Conservation (phyloP, 495 filamentous ascomycete species). For the Tuber microsphaerosporum region DNA sequence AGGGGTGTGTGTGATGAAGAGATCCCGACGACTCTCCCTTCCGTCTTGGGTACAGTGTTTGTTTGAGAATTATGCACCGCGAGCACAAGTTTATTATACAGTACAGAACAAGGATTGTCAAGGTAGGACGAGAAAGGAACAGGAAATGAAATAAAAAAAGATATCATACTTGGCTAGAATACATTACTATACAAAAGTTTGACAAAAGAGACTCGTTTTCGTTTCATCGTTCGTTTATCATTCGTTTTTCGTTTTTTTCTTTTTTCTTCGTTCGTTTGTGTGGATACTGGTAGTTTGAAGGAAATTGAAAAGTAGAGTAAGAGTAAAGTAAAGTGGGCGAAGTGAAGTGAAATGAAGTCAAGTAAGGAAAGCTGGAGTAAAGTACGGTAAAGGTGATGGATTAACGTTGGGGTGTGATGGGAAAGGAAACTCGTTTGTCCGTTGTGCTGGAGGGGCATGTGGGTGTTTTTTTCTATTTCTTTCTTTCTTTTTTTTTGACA, state of each 20-base stretch:
- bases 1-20: too few relatives aligned
- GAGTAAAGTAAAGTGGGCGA: neutral
- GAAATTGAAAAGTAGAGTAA: neutral
- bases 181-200: neutral
- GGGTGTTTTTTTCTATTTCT: neutral
- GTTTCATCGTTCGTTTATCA: neutral
- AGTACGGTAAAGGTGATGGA: neutral
- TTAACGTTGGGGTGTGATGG: neutral
- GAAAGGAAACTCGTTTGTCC: neutral
- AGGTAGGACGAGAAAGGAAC: neutral
- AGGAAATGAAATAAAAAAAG: neutral
- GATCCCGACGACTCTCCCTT: neutral
- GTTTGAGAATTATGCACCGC: neutral
- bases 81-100: neutral
- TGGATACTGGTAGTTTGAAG: neutral
- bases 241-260: neutral
- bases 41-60: neutral
- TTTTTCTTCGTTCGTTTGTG: neutral
- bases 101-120: neutral
- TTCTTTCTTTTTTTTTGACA: neutral
- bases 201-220: neutral
- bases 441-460: constrained; percentile 1
- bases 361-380: neutral
- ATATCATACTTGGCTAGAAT: neutral
- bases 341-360: neutral